phyloP scores from a whole-genome alignment of 108 stramenopile genomes.

The Nitzschia sp. region DNA sequence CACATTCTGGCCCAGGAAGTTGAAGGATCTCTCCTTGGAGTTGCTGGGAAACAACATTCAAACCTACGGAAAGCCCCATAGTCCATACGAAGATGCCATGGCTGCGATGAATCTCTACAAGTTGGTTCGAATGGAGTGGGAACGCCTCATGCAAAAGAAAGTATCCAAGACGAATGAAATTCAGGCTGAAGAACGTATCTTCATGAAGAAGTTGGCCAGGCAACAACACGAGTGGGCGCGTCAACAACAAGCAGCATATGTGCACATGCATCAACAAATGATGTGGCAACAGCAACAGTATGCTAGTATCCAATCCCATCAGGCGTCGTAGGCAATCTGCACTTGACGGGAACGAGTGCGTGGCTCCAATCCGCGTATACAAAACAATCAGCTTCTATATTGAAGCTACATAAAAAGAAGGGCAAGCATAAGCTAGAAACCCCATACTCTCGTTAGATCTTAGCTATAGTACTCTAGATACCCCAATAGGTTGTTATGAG shows the following conservation, averaged over 20 bases:
- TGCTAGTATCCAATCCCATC: neutral
- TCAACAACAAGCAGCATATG: constrained; percentile 5
- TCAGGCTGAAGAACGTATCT: neutral
- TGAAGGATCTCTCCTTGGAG: constrained; percentile 77
- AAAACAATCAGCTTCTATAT: neutral
- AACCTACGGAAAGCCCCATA: constrained; percentile 55
- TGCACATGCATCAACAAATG: constrained; percentile 4
- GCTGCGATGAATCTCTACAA: constrained; percentile 85
- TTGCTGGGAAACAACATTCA: constrained; percentile 66
- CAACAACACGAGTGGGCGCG: constrained; percentile 8
- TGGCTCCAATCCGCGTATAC: neutral
- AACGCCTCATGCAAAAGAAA: constrained; percentile 27
- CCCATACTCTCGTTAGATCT: too few species aligned
- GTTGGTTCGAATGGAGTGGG: constrained; percentile 69
- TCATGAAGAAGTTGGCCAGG: neutral
- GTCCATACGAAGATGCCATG: constrained; percentile 76
- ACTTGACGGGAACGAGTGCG: neutral
- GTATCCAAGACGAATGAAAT: constrained; percentile 13
- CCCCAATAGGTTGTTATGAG: neutral
- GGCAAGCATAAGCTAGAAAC: neutral
- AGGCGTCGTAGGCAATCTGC: neutral
- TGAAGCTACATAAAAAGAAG: neutral
- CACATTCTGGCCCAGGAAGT: constrained; percentile 58
- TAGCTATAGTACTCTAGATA: neutral
- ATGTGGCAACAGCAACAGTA: constrained; percentile 8